Evolutionary conservation across 352 stramenopile species (phyloP).

Genomic region (Phytopythium chamaehyphon): DNA sequence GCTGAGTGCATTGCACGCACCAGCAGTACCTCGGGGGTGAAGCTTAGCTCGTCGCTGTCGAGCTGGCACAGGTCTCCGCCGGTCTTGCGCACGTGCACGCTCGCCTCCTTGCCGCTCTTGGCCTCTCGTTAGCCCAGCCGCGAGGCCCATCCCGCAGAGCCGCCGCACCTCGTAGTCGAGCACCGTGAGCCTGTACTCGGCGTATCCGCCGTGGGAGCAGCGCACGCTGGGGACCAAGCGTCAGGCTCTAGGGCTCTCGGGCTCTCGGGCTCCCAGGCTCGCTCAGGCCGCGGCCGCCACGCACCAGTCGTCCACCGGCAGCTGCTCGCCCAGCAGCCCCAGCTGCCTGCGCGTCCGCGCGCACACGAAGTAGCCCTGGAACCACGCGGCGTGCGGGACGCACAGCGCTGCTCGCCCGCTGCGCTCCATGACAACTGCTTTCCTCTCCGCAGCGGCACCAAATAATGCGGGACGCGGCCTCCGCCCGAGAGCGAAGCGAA

Average conservation of each 20-base stretch:
- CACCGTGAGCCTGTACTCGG: constrained; percentile 56
- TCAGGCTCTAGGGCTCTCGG: background rate
- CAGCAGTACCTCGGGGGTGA: constrained; percentile 32
- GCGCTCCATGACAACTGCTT: constrained; percentile 24
- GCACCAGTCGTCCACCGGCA: constrained; percentile 61
- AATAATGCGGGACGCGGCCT: too few species aligned
- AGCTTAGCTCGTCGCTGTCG: constrained; percentile 37
- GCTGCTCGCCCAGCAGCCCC: constrained; percentile 53
- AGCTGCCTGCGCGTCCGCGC: constrained; percentile 30
- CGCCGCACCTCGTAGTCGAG: constrained; percentile 43
- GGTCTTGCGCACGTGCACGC: constrained; percentile 48
- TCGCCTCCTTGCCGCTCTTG: constrained; percentile 24
- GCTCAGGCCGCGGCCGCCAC: background rate
- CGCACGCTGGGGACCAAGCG: constrained; percentile 24
- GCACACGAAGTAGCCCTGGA: constrained; percentile 64
- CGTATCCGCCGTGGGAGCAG: constrained; percentile 65
- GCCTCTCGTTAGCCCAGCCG: background rate
- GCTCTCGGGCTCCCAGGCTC: background rate
- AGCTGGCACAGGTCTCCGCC: constrained; percentile 57
- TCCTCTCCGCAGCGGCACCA: background rate
- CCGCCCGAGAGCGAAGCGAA: background rate
- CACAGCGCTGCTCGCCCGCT: constrained; percentile 46
- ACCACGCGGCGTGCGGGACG: constrained; percentile 50
- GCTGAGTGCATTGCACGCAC: constrained; percentile 7
- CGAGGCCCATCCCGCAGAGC: background rate